Evolutionary conservation across 805 yeast genomes (phyloP), one percentile per base, ranked within the genome.

Genomic region (Yarrowia sp.): DNA sequence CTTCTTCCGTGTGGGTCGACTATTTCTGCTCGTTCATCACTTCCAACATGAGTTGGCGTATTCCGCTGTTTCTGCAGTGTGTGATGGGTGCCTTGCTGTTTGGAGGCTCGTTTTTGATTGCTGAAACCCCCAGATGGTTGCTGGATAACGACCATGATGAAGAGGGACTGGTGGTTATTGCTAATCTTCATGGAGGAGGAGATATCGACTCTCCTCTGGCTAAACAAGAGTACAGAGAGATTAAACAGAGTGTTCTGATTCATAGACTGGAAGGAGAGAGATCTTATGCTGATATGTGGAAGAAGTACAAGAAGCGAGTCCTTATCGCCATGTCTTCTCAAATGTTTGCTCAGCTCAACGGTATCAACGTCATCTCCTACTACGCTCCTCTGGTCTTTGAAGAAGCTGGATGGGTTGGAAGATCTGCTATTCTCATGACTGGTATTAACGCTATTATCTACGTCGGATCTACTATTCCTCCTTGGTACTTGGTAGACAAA

Each of bases 311-410:
- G 68, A 84, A 85, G 73, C 80, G 98, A 60, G 86, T 92, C 22
- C 80, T 91, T 39, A 89, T 92, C 68, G 97, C 96, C 1, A 90
- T 95, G 85, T 85, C 91, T 39, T 88, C 96, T 2, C 96, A 90
- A 74, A 85, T 90, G 79, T 91, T 92, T 80, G 97, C 98, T 2
- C 97, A 92, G 76, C 79, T 92, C 74, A 89, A 92, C 74, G 98
- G 98, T 71, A 92, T 92, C 75, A 92, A 92, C 73, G 93, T 92
- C 61, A 90, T 92, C 64, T 87, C 96, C 0, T 92, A 92, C 76
- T 92, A 92, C 77, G 97, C 97, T 1, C 97, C 97, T 1, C 78
- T 92, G 75, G 96, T 92, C 55, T 92, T 92, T 75, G 97, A 92
- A 74, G 89, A 89, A 70, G 97, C 97, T 2, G 98, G 98, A 32